Base-by-base conservation (phyloP, 2,329 filamentous ascomycete genomes). In the Penicillium sp. region DNA sequence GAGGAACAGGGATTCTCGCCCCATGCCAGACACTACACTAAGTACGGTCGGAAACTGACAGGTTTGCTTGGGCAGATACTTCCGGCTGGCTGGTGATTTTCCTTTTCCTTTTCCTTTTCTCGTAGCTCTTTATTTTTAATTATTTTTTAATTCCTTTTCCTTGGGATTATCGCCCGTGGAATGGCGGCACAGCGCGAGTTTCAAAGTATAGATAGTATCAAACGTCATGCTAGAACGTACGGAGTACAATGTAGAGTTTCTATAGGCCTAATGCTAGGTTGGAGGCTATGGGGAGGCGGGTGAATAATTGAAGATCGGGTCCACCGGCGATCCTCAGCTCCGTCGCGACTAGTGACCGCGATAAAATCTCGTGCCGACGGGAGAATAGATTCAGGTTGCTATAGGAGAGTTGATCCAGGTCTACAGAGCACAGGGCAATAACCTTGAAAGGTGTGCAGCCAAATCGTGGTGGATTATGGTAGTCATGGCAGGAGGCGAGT, bases 11-110 rank as follows among this genome's bases (percentile, higher is more conserved):
- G 27, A 43, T 27, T 52, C 38, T 52, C 29, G 43, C 49, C 49
- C 49, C 43, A 52, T 49, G 47, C 47, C 47, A 49, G 46, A 18
- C 18, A n/a, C 18, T 18, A 18, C 18, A 18, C 18, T 18, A 18
- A 18, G 18, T 43, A 52, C 34, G 47, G 27, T 49, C 53, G 55
- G 48, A 42, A 59, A 52, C 51, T 55, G 55, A 44, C 57, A 57
- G 50, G 55, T 54, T 42, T 32, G 54, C 43, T 46, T 54, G 49
- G 31, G 31, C 31, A 34, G 31, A n/a, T n/a, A 7, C 6, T 36
- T 36, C 34, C 13, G 13, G 34, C n/a, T 36, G 24, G 24, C 24
- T 27, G 24, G 24, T n/a, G n/a, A 36, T 36, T 36, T n/a, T 7
- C 13, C 11, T 34, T 34, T 34, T 14, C 31, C 6, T n/a, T 36